Evolutionary conservation across 1,139 yeast species (phyloP), one percentile per base, ranked within the genome.

Genomic region (Geotrichum macrosporum): DNA sequence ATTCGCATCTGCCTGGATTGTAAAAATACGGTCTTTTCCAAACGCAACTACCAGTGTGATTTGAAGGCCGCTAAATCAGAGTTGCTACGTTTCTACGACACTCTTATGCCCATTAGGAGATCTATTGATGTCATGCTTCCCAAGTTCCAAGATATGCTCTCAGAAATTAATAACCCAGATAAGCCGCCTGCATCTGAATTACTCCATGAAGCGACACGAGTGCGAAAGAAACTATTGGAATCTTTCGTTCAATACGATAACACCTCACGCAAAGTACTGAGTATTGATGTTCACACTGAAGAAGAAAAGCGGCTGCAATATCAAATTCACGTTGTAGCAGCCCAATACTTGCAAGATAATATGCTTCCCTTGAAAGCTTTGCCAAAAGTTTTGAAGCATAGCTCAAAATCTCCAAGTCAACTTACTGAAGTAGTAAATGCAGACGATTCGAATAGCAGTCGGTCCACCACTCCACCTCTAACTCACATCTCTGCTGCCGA

Each of bases 1-100:
- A 57, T 80, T 1, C 62, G 96, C 41, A 67, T 88, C 35, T 89
- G 96, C 63, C 67, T 73, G 2, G 68, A 72, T 42, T 89, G 97
- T 67, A 81, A 84, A 50, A 72, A 78, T 54, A 68, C 71, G 2
- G 65, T 88, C 19, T 77, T 85, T 49, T 71, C 74, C 38, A 78
- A 75, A 38, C 73, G 78, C 57, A 77, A 80, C 51, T 71, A 75
- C 55, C 52, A 58, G n/a, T 64, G 63, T 21, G 81, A 77, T 39
- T 32, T 64, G 27, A 41, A 49, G n/a, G 46, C 37, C 2, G 55
- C 56, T 16, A 6, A 42, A 46, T 62, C 71, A 1, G 55, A 48
- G 15, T 49, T 64, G 16, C 52, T 68, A 15, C 27, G 21, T 13
- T 41, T 35, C 30, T 45, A 39, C 30, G 46, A 42, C 19, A 41